Evolutionary conservation across 208 protist genomes (phyloP).

Genomic region (Crithidia thermophila): DNA sequence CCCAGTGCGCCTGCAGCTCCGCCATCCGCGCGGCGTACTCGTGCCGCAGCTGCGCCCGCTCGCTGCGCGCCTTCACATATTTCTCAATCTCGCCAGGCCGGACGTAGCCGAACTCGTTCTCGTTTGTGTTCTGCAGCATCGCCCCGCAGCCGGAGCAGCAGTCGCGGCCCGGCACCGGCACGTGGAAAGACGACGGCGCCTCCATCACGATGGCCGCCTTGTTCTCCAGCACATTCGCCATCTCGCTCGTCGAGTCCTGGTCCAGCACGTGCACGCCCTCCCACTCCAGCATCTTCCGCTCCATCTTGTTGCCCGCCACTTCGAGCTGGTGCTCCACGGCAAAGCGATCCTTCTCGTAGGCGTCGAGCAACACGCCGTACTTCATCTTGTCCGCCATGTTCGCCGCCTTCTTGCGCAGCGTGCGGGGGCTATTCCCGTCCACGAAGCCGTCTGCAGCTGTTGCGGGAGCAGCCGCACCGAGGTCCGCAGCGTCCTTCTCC

Average conservation of each 20-base stretch:
- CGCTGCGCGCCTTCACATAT: slow-evolving; percentile 62
- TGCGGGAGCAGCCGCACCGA: not conserved
- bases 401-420: slow-evolving; percentile 62
- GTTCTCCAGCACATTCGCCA: slow-evolving; percentile 63
- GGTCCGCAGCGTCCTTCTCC: slow-evolving; percentile 32
- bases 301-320: slow-evolving; percentile 75
- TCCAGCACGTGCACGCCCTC: slow-evolving; percentile 88
- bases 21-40: slow-evolving; percentile 91
- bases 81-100: slow-evolving; percentile 72
- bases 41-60: slow-evolving; percentile 48
- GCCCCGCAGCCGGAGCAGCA: slow-evolving; percentile 89
- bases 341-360: slow-evolving; percentile 90
- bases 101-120: slow-evolving; percentile 84
- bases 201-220: slow-evolving; percentile 88
- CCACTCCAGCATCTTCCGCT: slow-evolving; percentile 89
- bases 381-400: slow-evolving; percentile 78
- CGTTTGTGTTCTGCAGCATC: slow-evolving; percentile 76
- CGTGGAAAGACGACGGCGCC: slow-evolving; percentile 53
- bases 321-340: slow-evolving; percentile 81
- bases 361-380: slow-evolving; percentile 88
- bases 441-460: not conserved
- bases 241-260: slow-evolving; percentile 56
- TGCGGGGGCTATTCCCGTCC: slow-evolving; percentile 20
- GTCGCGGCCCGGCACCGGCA: slow-evolving; percentile 84
- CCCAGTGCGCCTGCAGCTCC: slow-evolving; percentile 89